Conservation (phyloP, 202 grass and related monocot genomes). For the Schoenoplectus tabernaemontani region DNA sequence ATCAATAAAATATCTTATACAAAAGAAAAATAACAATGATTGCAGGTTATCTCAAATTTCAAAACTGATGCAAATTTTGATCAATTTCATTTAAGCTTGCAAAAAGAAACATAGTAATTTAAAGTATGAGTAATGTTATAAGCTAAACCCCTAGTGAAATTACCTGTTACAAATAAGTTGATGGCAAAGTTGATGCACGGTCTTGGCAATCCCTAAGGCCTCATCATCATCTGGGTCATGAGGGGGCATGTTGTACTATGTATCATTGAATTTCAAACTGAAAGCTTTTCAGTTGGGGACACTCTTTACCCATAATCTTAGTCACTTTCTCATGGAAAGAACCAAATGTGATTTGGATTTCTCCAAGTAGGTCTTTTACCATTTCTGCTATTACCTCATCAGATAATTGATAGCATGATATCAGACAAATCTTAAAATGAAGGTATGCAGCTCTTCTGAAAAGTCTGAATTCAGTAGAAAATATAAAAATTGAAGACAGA, state of each 20-base stretch:
- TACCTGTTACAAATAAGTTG: conserved; percentile 59
- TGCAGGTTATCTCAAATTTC: background rate
- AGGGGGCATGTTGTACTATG: conserved; percentile 9
- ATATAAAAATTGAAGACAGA: background rate
- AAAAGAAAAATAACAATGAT: background rate
- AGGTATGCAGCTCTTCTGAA: background rate
- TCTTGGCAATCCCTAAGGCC: conserved; percentile 51
- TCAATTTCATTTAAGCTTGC: background rate
- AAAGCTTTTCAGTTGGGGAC: conserved; percentile 47
- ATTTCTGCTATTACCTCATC: conserved; percentile 42
- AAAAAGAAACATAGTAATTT: background rate
- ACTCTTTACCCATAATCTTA: conserved; percentile 34
- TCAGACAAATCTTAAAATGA: background rate
- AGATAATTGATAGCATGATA: conserved; percentile 10
- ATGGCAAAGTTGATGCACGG: conserved; percentile 48
- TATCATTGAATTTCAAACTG: conserved; percentile 31
- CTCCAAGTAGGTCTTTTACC: conserved; percentile 36
- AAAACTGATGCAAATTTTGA: background rate
- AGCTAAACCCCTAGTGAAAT: background rate
- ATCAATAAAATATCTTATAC: background rate
- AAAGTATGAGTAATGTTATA: background rate
- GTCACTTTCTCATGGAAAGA: conserved; percentile 30
- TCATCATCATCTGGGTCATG: conserved; percentile 19
- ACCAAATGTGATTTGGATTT: conserved; percentile 56
- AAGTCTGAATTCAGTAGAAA: background rate